Conservation (phyloP, 2,329 filamentous ascomycete species). For the Leptographium flavum region DNA sequence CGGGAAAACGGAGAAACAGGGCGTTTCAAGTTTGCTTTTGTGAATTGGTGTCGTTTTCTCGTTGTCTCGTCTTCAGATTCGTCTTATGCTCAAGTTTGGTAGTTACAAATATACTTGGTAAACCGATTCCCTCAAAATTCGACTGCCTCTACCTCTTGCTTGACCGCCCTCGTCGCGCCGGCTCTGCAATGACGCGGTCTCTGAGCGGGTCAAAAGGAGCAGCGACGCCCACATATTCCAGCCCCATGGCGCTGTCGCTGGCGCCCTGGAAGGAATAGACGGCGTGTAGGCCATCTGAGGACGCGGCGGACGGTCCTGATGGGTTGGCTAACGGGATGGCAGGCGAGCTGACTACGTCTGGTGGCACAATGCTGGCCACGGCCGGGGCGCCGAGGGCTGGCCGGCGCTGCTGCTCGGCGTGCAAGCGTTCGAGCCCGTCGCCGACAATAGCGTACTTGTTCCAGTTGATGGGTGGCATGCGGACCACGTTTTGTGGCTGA, state of each 20-base stretch:
- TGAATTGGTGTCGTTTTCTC: no score
- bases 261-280: slow-evolving; percentile 34
- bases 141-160: not conserved
- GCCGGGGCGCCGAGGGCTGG: slow-evolving; percentile 45
- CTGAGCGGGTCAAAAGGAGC: slow-evolving; percentile 40
- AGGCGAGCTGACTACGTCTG: no score
- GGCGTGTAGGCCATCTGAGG: slow-evolving; percentile 25
- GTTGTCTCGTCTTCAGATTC: no score
- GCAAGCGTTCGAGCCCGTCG: slow-evolving; percentile 68
- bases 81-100: not conserved
- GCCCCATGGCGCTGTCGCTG: slow-evolving; percentile 11
- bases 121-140: no score
- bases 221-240: slow-evolving; percentile 34
- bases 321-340: slow-evolving; percentile 8
- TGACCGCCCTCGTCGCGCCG: not conserved
- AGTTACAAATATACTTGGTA: no score
- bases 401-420: slow-evolving; percentile 59
- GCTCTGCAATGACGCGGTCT: slow-evolving; percentile 26
- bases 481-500: slow-evolving; percentile 64
- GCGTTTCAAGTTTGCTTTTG: not conserved
- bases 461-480: slow-evolving; percentile 88
- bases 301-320: not conserved
- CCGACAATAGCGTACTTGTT: slow-evolving; percentile 85
- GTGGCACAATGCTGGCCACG: slow-evolving; percentile 7
- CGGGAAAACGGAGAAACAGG: slow-evolving; percentile 1